These are phyloP conservation scores for Cyclotella baltica DNA, from an alignment of 108 stramenopile species.

Conservation along the genomic window DNA sequence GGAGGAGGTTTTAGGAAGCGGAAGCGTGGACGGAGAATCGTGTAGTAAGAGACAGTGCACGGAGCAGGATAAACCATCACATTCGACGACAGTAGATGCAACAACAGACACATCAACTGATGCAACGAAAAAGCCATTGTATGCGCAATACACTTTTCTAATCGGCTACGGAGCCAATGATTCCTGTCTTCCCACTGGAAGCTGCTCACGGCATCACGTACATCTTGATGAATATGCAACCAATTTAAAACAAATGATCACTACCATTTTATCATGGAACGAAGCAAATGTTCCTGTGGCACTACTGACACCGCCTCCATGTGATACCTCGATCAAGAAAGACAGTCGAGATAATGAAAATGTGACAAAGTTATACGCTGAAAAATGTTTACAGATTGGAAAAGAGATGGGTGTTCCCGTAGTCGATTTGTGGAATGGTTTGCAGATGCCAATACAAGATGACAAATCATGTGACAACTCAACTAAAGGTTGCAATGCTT, in stretches of 20 bases:
- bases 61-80: not conserved
- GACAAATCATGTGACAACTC: conserved; percentile 25
- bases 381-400: conserved; percentile 59
- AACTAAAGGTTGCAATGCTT: conserved; percentile 51
- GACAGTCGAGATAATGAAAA: conserved; percentile 72
- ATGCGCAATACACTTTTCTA: conserved; percentile 45
- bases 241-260: conserved; percentile 70
- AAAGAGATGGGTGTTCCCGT: conserved; percentile 52
- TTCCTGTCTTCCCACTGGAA: conserved; percentile 40
- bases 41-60: not conserved
- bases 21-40: not conserved
- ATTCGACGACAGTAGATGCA: not conserved
- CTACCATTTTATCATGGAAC: conserved; percentile 36
- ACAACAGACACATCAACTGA: not conserved
- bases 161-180: conserved; percentile 85
- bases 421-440: conserved; percentile 57
- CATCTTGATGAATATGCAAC: conserved; percentile 64
- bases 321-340: conserved; percentile 61
- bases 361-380: conserved; percentile 58
- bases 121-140: not conserved
- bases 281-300: conserved; percentile 53
- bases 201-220: conserved; percentile 66
- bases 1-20: conserved; percentile 33
- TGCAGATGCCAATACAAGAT: conserved; percentile 47
- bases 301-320: conserved; percentile 81